These are phyloP conservation scores for Hyaloscypha bicolor DNA, from an alignment of 495 filamentous ascomycete genomes.

Conservation along the genomic window DNA sequence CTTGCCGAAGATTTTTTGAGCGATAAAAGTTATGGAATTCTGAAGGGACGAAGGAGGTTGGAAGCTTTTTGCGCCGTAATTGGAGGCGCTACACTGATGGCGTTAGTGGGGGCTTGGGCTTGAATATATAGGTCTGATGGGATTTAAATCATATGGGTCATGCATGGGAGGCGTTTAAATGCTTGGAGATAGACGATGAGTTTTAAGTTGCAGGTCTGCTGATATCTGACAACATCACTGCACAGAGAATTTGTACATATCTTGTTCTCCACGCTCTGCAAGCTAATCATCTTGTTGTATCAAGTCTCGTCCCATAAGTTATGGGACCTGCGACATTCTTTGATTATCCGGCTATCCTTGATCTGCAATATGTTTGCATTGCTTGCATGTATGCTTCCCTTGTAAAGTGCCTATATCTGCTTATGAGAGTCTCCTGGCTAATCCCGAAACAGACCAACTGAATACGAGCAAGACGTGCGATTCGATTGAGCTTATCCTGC, in stretches of 20 bases:
- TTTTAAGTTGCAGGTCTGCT: background rate
- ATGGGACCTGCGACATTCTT: background rate
- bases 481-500: too few relatives aligned
- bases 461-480: too few relatives aligned
- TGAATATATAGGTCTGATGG: constrained; percentile 35
- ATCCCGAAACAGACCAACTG: too few relatives aligned
- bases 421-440: too few relatives aligned
- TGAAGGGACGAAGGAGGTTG: constrained; percentile 70
- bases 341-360: background rate
- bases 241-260: background rate
- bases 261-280: background rate
- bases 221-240: background rate
- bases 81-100: constrained; percentile 79
- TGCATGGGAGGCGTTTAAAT: background rate
- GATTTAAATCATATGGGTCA: background rate
- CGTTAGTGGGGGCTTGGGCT: constrained; percentile 87
- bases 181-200: background rate
- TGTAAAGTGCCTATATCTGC: too few relatives aligned
- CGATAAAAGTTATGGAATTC: constrained; percentile 77
- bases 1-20: constrained; percentile 92
- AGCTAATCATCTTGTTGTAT: background rate
- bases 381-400: too few relatives aligned
- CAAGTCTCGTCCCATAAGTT: background rate
- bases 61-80: constrained; percentile 79
- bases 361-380: too few relatives aligned